Conservation (phyloP, 768 basidiomycete species). For the Lentinula sp. region DNA sequence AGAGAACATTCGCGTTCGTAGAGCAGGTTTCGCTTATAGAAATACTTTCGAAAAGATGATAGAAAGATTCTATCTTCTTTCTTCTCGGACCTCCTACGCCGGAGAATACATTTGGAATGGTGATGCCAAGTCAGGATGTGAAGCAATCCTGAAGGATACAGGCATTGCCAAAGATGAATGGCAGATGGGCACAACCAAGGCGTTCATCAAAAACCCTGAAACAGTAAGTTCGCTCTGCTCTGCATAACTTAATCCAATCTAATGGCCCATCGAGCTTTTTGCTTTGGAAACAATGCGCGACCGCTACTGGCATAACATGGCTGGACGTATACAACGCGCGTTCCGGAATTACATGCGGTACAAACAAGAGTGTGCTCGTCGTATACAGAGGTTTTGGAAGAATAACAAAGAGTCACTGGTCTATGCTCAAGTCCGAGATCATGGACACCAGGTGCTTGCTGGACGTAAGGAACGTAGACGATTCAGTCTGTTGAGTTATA, state of each 20-base stretch:
- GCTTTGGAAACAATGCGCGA: conserved; percentile 98
- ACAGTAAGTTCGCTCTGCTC: conserved; percentile 50
- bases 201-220: conserved; percentile 99
- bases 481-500: conserved; percentile 89
- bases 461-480: conserved; percentile 90
- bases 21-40: conserved; percentile 96
- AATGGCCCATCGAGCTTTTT: conserved; percentile 59
- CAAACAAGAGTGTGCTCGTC: conserved; percentile 89
- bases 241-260: background rate
- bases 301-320: conserved; percentile 99
- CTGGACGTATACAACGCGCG: conserved; percentile 90
- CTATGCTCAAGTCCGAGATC: conserved; percentile 87
- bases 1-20: conserved; percentile 95
- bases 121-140: conserved; percentile 85
- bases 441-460: conserved; percentile 89
- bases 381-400: conserved; percentile 98
- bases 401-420: conserved; percentile 93
- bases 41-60: conserved; percentile 99
- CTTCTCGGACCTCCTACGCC: conserved; percentile 93
- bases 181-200: conserved; percentile 99
- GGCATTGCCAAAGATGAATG: conserved; percentile 96
- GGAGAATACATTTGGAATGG: conserved; percentile 98
- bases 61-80: conserved; percentile 94
- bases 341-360: conserved; percentile 95
- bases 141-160: conserved; percentile 88